Evolutionary conservation across 176 grass and related monocot species (phyloP).

Genomic region (Zea luxurians): DNA sequence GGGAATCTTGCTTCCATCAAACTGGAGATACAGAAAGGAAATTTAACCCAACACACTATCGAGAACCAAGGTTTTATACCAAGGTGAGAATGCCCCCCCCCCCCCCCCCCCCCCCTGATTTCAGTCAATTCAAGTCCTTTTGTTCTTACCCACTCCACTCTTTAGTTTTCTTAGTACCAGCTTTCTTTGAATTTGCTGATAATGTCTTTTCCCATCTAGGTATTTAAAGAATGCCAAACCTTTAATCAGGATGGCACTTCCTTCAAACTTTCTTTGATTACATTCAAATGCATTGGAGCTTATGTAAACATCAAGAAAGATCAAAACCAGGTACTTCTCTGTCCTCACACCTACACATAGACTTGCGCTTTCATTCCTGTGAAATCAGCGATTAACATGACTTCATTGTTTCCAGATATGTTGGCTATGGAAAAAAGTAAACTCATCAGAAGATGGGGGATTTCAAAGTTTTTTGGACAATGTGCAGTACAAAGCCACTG

Average conservation of each 20-base stretch:
- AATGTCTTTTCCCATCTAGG: constrained; percentile 40
- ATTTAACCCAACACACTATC: constrained; percentile 91
- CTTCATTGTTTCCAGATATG: constrained; percentile 57
- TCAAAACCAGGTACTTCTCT: constrained; percentile 76
- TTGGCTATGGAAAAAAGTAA: constrained; percentile 86
- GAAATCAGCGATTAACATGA: constrained; percentile 18
- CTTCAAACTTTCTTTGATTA: constrained; percentile 77
- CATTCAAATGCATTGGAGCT: constrained; percentile 84
- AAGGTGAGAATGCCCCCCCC: constrained; percentile 49
- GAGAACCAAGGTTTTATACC: constrained; percentile 91
- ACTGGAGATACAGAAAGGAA: constrained; percentile 94
- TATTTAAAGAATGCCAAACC: constrained; percentile 79
- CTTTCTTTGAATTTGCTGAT: constrained; percentile 12
- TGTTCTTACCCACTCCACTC: neutral
- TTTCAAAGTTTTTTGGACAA: constrained; percentile 97
- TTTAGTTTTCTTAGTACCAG: constrained; percentile 18
- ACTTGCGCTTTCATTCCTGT: constrained; percentile 3
- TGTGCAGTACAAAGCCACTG: constrained; percentile 93
- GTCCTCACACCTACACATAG: constrained; percentile 13
- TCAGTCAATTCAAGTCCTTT: neutral
- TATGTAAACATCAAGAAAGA: constrained; percentile 98
- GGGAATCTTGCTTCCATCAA: constrained; percentile 99
- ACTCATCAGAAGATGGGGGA: constrained; percentile 67
- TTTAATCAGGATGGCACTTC: constrained; percentile 60
- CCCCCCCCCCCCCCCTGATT: neutral